Conservation (phyloP, 176 grass and related monocot genomes). For the Zoysia pacifica region DNA sequence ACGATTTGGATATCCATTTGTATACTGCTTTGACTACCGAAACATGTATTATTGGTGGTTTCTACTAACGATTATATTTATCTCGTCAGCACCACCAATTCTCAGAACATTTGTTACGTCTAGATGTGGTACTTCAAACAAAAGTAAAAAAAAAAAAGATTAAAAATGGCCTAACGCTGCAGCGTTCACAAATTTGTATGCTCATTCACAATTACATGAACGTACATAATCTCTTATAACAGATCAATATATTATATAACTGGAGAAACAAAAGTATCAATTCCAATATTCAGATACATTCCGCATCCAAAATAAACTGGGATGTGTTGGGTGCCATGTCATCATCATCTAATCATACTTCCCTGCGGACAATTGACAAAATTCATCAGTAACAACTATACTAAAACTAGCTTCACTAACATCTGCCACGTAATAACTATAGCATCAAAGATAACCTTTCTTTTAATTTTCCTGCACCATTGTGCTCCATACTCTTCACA, state of each 20-base stretch:
- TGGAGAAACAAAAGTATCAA: conserved; percentile 17
- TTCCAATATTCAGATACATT: not conserved
- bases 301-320: conserved; percentile 39
- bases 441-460: conserved; percentile 13
- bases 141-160: no score
- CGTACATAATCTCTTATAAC: not conserved
- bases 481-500: conserved; percentile 43
- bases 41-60: not conserved
- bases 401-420: conserved; percentile 9
- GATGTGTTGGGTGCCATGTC: conserved; percentile 18
- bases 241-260: conserved; percentile 25
- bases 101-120: not conserved
- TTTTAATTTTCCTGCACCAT: not conserved
- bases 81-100: not conserved
- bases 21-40: not conserved
- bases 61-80: not conserved
- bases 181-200: not conserved
- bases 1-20: not conserved
- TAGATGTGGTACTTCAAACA: no score
- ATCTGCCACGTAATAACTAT: not conserved
- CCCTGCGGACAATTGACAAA: conserved; percentile 29
- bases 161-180: not conserved
- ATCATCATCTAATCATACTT: conserved; percentile 32
- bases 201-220: not conserved
- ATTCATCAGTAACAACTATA: conserved; percentile 25